Conservation (phyloP, 768 basidiomycete species). For the Amanita muscaria region DNA sequence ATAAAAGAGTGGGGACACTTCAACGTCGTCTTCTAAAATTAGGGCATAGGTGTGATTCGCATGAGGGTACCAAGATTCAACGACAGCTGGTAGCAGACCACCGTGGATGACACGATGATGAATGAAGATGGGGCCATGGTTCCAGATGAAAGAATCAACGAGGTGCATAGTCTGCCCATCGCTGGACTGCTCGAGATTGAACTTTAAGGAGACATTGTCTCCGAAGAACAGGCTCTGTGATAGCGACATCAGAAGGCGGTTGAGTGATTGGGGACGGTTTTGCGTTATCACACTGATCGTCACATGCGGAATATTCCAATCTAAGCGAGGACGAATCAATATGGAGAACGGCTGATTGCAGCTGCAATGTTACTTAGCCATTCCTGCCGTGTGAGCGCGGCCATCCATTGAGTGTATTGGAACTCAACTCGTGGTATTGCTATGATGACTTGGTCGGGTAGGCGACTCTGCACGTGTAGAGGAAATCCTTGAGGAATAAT, state of each 20-base stretch:
- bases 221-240: constrained; percentile 54
- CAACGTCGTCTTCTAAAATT: constrained; percentile 80
- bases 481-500: constrained; percentile 4
- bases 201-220: constrained; percentile 50
- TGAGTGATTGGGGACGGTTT: constrained; percentile 61
- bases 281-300: constrained; percentile 74
- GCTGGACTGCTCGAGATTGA: constrained; percentile 73
- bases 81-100: constrained; percentile 73
- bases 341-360: constrained; percentile 10
- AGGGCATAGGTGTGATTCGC: constrained; percentile 69
- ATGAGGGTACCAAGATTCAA: constrained; percentile 84
- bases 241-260: constrained; percentile 58
- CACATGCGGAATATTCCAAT: constrained; percentile 64
- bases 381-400: constrained; percentile 45
- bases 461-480: constrained; percentile 13
- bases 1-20: constrained; percentile 77
- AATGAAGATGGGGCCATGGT: constrained; percentile 45
- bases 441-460: constrained; percentile 23
- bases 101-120: constrained; percentile 73
- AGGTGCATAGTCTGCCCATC: constrained; percentile 51
- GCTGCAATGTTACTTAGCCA: constrained; percentile 43
- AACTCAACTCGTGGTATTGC: constrained; percentile 43
- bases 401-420: constrained; percentile 51
- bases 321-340: constrained; percentile 30
- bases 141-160: constrained; percentile 47